These are phyloP conservation scores for Colletotrichum phormii DNA, from an alignment of 2,329 filamentous ascomycete genomes.

Conservation along the genomic window DNA sequence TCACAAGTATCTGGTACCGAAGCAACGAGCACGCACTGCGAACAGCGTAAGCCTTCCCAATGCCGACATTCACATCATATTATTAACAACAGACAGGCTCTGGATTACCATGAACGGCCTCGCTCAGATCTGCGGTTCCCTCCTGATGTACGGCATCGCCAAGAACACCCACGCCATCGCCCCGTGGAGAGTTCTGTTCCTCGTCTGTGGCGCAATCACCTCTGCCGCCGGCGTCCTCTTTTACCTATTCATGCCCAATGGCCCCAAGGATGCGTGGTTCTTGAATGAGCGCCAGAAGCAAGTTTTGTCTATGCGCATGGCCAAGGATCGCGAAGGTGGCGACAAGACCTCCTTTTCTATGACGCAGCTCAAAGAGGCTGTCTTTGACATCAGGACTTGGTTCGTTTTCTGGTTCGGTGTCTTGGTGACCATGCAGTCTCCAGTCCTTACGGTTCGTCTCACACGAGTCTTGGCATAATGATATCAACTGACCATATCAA, in stretches of 20 bases:
- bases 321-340: conserved; percentile 46
- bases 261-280: conserved; percentile 61
- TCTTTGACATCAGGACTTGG: conserved; percentile 57
- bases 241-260: conserved; percentile 58
- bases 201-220: conserved; percentile 62
- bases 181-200: conserved; percentile 60
- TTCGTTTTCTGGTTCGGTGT: conserved; percentile 58
- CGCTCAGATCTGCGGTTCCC: conserved; percentile 43
- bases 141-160: conserved; percentile 55
- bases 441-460: conserved; percentile 52
- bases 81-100: conserved; percentile 37
- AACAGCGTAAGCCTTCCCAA: conserved; percentile 35
- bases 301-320: conserved; percentile 50
- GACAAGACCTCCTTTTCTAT: conserved; percentile 56
- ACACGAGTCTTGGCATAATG: fast-evolving
- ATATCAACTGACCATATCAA: background rate
- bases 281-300: conserved; percentile 55
- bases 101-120: conserved; percentile 47
- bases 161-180: conserved; percentile 52
- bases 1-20: conserved; percentile 48
- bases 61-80: fast-evolving
- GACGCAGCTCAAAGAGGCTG: conserved; percentile 55
- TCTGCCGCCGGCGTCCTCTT: conserved; percentile 55
- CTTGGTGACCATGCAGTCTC: conserved; percentile 58
- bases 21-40: conserved; percentile 46